Percentiles rank a stretch among this genome's conserved stretches.
Conservation (phyloP, 768 basidiomycete species). For the Agrocybe pediades region DNA sequence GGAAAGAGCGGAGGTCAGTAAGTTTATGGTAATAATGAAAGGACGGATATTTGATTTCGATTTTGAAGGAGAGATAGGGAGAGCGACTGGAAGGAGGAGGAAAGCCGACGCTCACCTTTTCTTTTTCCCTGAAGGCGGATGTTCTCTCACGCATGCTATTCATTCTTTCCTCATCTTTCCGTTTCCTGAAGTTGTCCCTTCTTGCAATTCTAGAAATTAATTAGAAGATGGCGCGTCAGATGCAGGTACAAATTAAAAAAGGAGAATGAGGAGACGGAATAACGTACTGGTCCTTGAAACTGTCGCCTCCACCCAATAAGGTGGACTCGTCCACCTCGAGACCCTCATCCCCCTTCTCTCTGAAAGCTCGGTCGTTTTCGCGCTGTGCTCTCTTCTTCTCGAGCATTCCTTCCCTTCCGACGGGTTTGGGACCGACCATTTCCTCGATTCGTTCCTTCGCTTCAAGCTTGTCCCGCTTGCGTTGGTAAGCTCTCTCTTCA, state of each 20-base stretch:
- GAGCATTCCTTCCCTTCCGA: conserved; percentile 81
- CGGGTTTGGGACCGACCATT: conserved; percentile 74
- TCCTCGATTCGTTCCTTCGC: conserved; percentile 76
- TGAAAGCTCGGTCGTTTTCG: conserved; percentile 69
- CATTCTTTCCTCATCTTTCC: conserved; percentile 57
- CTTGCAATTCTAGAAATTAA: conserved; percentile 55
- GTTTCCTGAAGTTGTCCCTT: conserved; percentile 65
- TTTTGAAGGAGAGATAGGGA: not conserved
- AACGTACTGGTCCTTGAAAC: conserved; percentile 77
- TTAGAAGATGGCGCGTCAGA: conserved; percentile 4
- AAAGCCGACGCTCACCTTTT: conserved; percentile 44
- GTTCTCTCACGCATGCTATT: conserved; percentile 62
- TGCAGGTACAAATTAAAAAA: conserved; percentile 4
- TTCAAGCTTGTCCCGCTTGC: conserved; percentile 68
- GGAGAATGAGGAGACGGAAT: conserved; percentile 7
- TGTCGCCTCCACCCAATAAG: conserved; percentile 80
- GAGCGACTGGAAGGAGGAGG: conserved; percentile 4
- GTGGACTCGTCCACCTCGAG: conserved; percentile 78
- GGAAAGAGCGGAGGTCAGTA: not conserved
- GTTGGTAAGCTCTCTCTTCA: conserved; percentile 55
- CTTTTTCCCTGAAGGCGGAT: conserved; percentile 69
- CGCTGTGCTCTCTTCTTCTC: conserved; percentile 83
- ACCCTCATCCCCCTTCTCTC: conserved; percentile 79
- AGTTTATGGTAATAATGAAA: conserved; percentile 1
- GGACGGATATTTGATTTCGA: not conserved